Conservation (phyloP, 768 basidiomycete genomes). For the Mycena rebaudengoi region DNA sequence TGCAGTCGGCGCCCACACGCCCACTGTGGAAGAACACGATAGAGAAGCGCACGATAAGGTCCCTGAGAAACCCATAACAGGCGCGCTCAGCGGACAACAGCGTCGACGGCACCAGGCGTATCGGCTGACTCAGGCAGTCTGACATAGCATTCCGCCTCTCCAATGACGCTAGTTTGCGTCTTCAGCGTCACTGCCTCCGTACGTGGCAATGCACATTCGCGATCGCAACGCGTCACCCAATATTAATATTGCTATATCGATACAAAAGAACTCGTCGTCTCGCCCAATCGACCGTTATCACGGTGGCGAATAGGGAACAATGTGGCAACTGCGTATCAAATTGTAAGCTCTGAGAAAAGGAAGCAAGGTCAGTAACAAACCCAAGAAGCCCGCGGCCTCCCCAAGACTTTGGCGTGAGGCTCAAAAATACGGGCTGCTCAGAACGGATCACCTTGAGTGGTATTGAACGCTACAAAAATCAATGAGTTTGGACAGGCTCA, state of each 20-base stretch:
- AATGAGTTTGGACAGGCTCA: background rate
- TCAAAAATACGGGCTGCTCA: conserved; percentile 54
- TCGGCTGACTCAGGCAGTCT: too few species aligned
- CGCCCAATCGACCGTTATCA: conserved; percentile 1
- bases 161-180: too few species aligned
- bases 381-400: conserved; percentile 89
- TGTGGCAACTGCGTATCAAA: conserved; percentile 59
- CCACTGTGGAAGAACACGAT: background rate
- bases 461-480: conserved; percentile 59
- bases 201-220: background rate
- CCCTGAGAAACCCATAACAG: background rate
- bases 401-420: conserved; percentile 83
- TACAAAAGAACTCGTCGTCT: background rate
- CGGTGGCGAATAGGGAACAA: conserved; percentile 56
- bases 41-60: conserved; percentile 11
- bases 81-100: background rate
- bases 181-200: background rate
- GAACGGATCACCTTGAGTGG: conserved; percentile 65
- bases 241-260: conserved; percentile 7
- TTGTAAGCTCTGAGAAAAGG: background rate
- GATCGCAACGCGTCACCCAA: background rate
- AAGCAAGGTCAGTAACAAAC: conserved; percentile 56
- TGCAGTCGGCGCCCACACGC: background rate
- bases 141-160: too few species aligned
- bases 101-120: too few species aligned